Percentiles rank a stretch among this genome's conserved stretches.
phyloP scores from a whole-genome alignment of 805 yeast genomes.

The Kuraishia capsulata region DNA sequence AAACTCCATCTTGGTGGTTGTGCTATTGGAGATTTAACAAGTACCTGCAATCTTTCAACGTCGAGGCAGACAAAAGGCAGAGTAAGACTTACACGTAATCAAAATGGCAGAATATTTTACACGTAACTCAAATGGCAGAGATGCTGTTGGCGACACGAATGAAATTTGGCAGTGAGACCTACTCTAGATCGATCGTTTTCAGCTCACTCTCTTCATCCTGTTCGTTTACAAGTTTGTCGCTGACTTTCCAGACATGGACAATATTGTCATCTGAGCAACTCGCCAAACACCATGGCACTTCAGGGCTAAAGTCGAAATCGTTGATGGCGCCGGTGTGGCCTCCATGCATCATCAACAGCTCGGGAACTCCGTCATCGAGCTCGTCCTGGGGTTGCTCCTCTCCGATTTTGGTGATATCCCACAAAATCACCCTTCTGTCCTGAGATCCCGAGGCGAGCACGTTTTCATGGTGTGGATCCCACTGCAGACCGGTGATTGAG shows the following conservation, averaged over 20 bases:
- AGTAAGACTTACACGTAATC: too few species aligned
- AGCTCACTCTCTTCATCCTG: slow-evolving; percentile 12
- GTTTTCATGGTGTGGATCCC: slow-evolving; percentile 73
- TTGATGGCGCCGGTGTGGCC: slow-evolving; percentile 77
- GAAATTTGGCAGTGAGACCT: neutral
- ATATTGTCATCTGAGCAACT: slow-evolving; percentile 55
- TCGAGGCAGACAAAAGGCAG: too few species aligned
- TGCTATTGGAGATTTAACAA: too few species aligned
- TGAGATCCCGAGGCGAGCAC: slow-evolving; percentile 68
- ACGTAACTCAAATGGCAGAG: too few species aligned
- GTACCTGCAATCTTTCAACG: too few species aligned
- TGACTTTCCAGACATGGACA: slow-evolving; percentile 50
- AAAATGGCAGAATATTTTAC: too few species aligned
- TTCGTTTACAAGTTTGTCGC: slow-evolving; percentile 15
- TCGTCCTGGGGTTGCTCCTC: slow-evolving; percentile 82
- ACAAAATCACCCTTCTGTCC: slow-evolving; percentile 68
- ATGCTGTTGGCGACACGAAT: neutral
- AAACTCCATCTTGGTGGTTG: too few species aligned
- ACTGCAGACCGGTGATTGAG: slow-evolving; percentile 62
- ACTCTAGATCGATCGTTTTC: slow-evolving; percentile 8
- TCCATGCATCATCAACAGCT: slow-evolving; percentile 84
- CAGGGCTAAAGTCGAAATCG: slow-evolving; percentile 64
- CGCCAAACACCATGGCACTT: slow-evolving; percentile 69
- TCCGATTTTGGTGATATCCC: slow-evolving; percentile 78
- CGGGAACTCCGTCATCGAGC: slow-evolving; percentile 87